These are phyloP conservation scores for Aristolochia californica DNA, from an alignment of 164 flowering plant genomes.

Conservation along the genomic window DNA sequence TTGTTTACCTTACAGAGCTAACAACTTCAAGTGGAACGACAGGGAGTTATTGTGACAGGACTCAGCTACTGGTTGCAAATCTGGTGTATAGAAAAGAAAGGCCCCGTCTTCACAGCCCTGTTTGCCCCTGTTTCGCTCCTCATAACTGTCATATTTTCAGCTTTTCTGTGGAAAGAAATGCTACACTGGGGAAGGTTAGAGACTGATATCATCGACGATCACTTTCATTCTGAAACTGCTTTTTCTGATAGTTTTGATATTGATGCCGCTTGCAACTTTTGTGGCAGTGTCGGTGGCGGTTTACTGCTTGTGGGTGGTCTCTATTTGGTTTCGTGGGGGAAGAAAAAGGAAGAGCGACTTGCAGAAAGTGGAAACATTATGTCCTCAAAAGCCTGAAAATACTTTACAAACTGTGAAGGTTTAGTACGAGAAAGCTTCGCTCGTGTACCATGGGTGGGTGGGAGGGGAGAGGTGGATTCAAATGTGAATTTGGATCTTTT, in stretches of 20 bases:
- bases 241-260: neutral
- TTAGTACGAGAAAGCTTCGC: no score
- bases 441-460: no score
- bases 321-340: slow-evolving; percentile 2
- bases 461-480: no score
- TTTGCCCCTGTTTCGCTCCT: slow-evolving; percentile 58
- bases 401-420: no score
- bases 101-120: slow-evolving; percentile 51
- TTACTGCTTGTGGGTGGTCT: slow-evolving; percentile 2
- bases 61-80: slow-evolving; percentile 54
- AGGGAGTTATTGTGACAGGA: slow-evolving; percentile 57
- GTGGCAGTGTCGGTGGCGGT: slow-evolving; percentile 3
- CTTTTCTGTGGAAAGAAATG: slow-evolving; percentile 47
- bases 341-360: neutral
- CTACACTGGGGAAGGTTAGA: slow-evolving; percentile 44
- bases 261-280: neutral
- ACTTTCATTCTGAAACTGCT: neutral
- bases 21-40: slow-evolving; percentile 1
- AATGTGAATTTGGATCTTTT: no score
- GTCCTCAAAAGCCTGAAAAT: no score
- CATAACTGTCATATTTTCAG: slow-evolving; percentile 45
- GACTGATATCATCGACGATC: neutral
- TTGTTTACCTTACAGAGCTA: no score
- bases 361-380: neutral
- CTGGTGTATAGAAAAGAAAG: slow-evolving; percentile 58